Evolutionary conservation across 495 filamentous ascomycete genomes (phyloP).

Genomic region (Penicillium riverlandense): DNA sequence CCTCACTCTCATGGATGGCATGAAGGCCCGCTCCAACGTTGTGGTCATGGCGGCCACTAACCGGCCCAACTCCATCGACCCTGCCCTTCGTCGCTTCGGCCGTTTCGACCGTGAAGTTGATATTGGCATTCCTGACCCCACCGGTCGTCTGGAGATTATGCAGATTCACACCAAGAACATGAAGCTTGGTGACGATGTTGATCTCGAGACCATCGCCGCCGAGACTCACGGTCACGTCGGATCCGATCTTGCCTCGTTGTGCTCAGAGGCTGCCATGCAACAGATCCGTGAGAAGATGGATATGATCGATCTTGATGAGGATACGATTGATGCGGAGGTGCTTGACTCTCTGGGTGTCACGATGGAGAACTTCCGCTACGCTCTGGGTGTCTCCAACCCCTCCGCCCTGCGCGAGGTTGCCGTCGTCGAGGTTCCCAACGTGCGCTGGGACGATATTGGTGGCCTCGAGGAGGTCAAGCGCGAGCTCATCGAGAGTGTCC

Average conservation of each 20-base stretch:
- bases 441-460: constrained; percentile 99
- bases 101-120: constrained; percentile 99
- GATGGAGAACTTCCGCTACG: constrained; percentile 99
- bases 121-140: constrained; percentile 95
- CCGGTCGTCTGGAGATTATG: constrained; percentile 96
- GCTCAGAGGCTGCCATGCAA: constrained; percentile 99
- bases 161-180: constrained; percentile 99
- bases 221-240: constrained; percentile 99
- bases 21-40: constrained; percentile 97
- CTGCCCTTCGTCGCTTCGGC: constrained; percentile 85
- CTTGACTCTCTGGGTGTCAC: constrained; percentile 96
- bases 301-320: constrained; percentile 96
- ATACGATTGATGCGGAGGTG: constrained; percentile 98
- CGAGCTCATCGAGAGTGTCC: constrained; percentile 98
- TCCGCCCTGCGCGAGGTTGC: constrained; percentile 98
- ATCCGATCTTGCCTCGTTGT: constrained; percentile 97
- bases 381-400: constrained; percentile 94
- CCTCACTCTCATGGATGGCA: constrained; percentile 97
- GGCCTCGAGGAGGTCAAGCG: constrained; percentile 97
- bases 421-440: constrained; percentile 97
- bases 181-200: constrained; percentile 96
- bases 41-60: constrained; percentile 99
- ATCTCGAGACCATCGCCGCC: constrained; percentile 91
- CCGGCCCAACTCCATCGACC: constrained; percentile 93
- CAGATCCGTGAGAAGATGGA: constrained; percentile 99